Evolutionary conservation across 495 filamentous ascomycete species (phyloP).

Genomic region (Podospora appendiculata): DNA sequence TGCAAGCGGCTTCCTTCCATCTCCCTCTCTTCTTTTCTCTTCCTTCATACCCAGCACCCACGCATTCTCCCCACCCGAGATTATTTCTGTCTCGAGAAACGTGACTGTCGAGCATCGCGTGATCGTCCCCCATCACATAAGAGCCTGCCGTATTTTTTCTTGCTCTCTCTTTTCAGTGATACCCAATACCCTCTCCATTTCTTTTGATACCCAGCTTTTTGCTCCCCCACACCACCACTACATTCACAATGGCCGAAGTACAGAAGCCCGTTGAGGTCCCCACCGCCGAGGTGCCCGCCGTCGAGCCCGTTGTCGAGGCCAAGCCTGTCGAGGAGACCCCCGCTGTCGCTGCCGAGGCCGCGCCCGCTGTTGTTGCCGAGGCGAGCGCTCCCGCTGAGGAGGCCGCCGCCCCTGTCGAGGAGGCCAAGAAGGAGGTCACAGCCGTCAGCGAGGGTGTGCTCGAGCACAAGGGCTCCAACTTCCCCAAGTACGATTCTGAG

Average conservation of each 20-base stretch:
- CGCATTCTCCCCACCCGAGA: constrained; percentile 15
- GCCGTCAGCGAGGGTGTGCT: constrained; percentile 64
- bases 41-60: constrained; percentile 12
- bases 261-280: constrained; percentile 38
- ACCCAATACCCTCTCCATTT: constrained; percentile 39
- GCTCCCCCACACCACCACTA: not conserved
- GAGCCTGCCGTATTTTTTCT: constrained; percentile 22
- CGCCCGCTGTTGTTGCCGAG: constrained; percentile 32
- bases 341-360: constrained; percentile 18
- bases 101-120: constrained; percentile 21
- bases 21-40: constrained; percentile 31
- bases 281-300: constrained; percentile 36
- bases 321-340: constrained; percentile 32
- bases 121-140: constrained; percentile 16
- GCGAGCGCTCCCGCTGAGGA: constrained; percentile 33
- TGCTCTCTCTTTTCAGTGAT: constrained; percentile 37
- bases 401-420: constrained; percentile 42
- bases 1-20: constrained; percentile 10
- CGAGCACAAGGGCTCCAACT: constrained; percentile 72
- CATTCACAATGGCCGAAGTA: constrained; percentile 40
- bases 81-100: constrained; percentile 19
- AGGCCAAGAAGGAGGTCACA: constrained; percentile 49
- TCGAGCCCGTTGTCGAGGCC: constrained; percentile 35
- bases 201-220: constrained; percentile 31
- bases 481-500: constrained; percentile 69